These are phyloP conservation scores for Anethum foeniculum DNA, from an alignment of 140 eudicot genomes.

Conservation along the genomic window DNA sequence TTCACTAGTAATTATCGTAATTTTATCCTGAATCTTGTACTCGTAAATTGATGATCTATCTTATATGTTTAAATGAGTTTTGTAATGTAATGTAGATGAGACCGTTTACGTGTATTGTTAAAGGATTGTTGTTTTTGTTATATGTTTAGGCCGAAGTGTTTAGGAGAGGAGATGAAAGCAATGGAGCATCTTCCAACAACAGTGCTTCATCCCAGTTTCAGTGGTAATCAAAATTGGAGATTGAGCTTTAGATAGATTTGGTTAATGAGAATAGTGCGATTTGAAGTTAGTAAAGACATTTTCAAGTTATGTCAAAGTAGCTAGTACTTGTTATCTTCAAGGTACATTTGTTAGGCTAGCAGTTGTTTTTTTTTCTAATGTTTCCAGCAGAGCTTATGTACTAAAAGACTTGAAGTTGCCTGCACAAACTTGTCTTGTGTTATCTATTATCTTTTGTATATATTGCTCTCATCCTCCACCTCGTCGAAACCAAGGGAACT, in stretches of 20 bases:
- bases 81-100: too few relatives aligned
- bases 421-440: neutral
- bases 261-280: neutral
- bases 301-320: neutral
- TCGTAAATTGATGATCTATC: too few relatives aligned
- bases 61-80: too few relatives aligned
- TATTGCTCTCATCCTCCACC: too few relatives aligned
- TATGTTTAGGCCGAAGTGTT: neutral
- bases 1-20: neutral
- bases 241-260: neutral
- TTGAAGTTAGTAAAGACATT: neutral
- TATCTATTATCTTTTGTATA: neutral
- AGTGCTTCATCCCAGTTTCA: neutral
- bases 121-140: neutral
- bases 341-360: neutral
- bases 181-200: neutral
- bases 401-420: neutral
- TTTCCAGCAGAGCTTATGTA: conserved; percentile 1
- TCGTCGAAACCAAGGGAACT: too few relatives aligned
- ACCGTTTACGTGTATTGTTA: neutral
- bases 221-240: neutral
- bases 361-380: neutral
- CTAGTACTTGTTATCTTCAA: neutral
- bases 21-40: neutral
- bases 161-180: neutral